Conservation (phyloP, 148 eudicot genomes). For the Amaranthus palmeri region DNA sequence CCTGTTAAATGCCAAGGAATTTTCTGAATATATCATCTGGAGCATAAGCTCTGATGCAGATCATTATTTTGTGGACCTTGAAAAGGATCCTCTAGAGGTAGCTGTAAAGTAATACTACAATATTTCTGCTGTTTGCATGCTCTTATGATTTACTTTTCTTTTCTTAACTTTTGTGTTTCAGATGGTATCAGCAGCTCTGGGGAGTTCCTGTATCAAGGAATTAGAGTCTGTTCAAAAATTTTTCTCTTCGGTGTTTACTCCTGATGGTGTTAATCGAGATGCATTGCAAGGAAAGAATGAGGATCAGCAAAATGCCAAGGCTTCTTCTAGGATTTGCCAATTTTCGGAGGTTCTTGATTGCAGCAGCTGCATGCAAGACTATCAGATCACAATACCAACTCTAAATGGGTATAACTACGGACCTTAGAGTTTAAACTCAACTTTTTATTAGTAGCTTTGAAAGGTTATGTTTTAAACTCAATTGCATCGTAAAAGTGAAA, state of each 20-base stretch:
- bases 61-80: constrained; percentile 67
- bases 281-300: constrained; percentile 24
- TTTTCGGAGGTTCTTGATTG: constrained; percentile 55
- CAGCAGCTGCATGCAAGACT: constrained; percentile 62
- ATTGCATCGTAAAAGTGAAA: background rate
- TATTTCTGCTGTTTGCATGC: background rate
- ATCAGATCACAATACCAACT: constrained; percentile 76
- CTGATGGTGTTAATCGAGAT: constrained; percentile 33
- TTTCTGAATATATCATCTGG: constrained; percentile 56
- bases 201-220: constrained; percentile 39
- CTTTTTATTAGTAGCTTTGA: background rate
- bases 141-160: background rate
- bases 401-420: constrained; percentile 66
- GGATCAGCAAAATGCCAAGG: constrained; percentile 22
- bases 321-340: constrained; percentile 29
- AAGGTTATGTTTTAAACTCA: background rate
- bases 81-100: constrained; percentile 89
- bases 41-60: constrained; percentile 43
- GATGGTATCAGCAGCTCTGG: constrained; percentile 44
- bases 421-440: background rate
- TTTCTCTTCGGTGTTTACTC: constrained; percentile 59
- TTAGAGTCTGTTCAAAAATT: constrained; percentile 53
- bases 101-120: background rate
- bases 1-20: constrained; percentile 49
- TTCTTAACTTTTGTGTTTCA: constrained; percentile 23